These are phyloP conservation scores for Sporothrix inflata DNA, from an alignment of 2,329 filamentous ascomycete species.

Conservation along the genomic window DNA sequence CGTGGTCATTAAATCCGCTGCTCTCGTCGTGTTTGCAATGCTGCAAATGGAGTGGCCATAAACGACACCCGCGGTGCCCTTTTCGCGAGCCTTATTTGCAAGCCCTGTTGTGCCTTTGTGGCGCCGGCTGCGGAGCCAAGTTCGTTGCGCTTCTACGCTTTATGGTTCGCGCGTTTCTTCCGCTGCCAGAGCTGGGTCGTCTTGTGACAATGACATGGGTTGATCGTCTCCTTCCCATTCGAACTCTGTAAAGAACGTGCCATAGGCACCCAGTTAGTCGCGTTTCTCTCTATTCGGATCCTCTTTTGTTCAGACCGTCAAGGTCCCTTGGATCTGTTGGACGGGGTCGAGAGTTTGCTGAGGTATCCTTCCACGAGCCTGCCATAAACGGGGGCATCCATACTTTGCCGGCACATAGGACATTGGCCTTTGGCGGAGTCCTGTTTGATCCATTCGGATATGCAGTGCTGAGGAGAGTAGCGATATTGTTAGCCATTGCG, in stretches of 20 bases:
- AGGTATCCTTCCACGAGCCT: not conserved
- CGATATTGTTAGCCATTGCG: not conserved
- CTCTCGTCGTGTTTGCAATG: no score
- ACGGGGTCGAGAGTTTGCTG: not conserved
- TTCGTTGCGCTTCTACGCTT: not conserved
- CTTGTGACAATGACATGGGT: conserved; percentile 26
- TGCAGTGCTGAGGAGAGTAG: conserved; percentile 72
- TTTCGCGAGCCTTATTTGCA: no score
- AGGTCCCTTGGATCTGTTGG: not conserved
- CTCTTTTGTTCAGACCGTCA: not conserved
- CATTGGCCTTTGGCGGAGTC: conserved; percentile 92
- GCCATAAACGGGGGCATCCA: conserved; percentile 34
- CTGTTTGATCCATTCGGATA: conserved; percentile 93
- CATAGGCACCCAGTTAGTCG: not conserved
- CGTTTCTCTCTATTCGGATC: not conserved
- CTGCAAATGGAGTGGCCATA: no score
- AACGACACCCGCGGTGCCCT: no score
- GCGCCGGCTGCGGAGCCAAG: not conserved
- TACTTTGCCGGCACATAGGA: conserved; percentile 97
- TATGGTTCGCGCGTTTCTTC: not conserved
- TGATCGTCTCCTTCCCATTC: conserved; percentile 40
- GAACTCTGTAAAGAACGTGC: conserved; percentile 37
- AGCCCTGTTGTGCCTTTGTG: not conserved
- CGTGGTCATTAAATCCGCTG: not conserved
- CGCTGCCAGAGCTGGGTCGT: conserved; percentile 4